phyloP scores from a whole-genome alignment of 495 filamentous ascomycete genomes.

The Neurospora sublineolata region DNA sequence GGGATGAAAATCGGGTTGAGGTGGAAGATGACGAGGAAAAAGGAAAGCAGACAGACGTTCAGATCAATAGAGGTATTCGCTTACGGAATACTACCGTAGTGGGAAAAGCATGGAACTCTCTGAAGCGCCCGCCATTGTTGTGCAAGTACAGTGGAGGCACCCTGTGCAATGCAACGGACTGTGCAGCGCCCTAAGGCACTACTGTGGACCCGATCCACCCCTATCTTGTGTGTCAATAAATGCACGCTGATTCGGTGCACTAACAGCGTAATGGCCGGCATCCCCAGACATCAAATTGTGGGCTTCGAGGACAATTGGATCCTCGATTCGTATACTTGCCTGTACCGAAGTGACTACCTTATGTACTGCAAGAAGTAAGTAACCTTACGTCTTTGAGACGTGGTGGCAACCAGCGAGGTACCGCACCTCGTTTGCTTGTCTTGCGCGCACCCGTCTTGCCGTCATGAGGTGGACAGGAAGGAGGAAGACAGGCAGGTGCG shows the following conservation, averaged over 20 bases:
- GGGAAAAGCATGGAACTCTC: too few relatives aligned
- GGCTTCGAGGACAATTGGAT: neutral
- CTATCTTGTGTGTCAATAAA: neutral
- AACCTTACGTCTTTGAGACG: neutral
- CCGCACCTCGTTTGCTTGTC: neutral
- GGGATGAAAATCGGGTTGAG: neutral
- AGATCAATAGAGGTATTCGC: neutral
- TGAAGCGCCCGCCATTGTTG: neutral
- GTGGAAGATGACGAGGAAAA: neutral
- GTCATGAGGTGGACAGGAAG: neutral
- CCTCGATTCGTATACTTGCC: neutral
- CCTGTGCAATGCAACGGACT: neutral
- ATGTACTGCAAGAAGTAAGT: neutral
- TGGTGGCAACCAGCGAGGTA: neutral
- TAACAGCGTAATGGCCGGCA: neutral
- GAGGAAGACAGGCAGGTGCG: neutral
- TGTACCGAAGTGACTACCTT: neutral
- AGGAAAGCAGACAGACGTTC: neutral
- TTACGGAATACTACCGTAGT: neutral
- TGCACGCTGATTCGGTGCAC: neutral
- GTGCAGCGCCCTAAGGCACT: neutral
- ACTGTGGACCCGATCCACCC: neutral
- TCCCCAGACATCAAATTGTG: neutral
- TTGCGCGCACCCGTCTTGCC: neutral
- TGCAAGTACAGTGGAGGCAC: neutral